phyloP scores from a whole-genome alignment of 176 grass and related monocot genomes.

The Oryza punctata region DNA sequence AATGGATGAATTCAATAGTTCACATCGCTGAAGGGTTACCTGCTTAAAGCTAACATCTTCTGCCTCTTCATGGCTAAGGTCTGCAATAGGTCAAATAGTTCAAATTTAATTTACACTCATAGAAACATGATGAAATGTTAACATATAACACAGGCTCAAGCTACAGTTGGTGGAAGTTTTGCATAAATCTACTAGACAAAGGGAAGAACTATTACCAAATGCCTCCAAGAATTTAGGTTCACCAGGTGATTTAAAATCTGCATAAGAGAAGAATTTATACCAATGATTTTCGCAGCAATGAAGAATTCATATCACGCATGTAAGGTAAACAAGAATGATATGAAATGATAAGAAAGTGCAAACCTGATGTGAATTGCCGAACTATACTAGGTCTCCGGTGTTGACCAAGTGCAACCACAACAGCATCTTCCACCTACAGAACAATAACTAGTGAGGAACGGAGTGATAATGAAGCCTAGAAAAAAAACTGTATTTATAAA shows the following conservation, averaged over 20 bases:
- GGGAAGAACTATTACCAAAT: conserved; percentile 64
- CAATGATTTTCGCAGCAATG: background rate
- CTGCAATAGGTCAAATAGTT: conserved; percentile 58
- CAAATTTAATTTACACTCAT: conserved; percentile 18
- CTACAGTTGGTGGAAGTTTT: conserved; percentile 15
- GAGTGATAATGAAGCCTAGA: conserved; percentile 4
- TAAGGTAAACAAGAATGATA: conserved; percentile 16
- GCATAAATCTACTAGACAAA: conserved; percentile 12
- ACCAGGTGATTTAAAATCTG: conserved; percentile 96
- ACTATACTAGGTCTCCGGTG: conserved; percentile 80
- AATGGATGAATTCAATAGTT: conserved; percentile 12
- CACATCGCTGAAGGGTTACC: conserved; percentile 51
- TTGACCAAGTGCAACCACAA: conserved; percentile 92
- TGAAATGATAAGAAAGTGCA: conserved; percentile 27
- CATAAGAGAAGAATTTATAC: conserved; percentile 38
- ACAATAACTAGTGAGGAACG: conserved; percentile 29
- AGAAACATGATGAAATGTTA: conserved; percentile 32
- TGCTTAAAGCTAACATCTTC: conserved; percentile 98
- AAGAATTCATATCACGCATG: conserved; percentile 14
- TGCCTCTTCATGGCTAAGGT: conserved; percentile 83
- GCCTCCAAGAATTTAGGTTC: conserved; percentile 95
- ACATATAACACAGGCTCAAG: background rate
- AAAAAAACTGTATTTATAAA: conserved; percentile 6
- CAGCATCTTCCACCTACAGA: conserved; percentile 91
- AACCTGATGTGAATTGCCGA: conserved; percentile 97